Base-by-base conservation (phyloP, 2,329 filamentous ascomycete genomes). In the Fusarium cyanostomum region DNA sequence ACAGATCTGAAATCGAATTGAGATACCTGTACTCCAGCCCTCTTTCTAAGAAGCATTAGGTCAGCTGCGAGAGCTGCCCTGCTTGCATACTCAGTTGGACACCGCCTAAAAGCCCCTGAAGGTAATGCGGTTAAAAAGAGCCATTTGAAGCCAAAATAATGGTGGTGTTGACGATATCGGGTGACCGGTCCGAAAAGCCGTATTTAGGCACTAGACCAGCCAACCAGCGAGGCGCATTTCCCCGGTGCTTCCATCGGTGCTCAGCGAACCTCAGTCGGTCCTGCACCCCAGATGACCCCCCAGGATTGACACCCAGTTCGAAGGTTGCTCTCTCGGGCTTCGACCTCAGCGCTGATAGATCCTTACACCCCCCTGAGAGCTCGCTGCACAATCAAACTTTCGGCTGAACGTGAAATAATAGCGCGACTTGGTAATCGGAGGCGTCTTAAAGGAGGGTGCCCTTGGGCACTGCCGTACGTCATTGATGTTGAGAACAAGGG, bases 141-240 rank as follows among this genome's bases (percentile, higher is more conserved):
- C 34, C 33, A 27, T 35, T 50, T 46, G 43, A 53, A 42, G 27
- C 44, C 38, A 41, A 33, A 27, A 38, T 39, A 26, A 66, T 56
- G 27, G 51, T 26, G 42, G 48, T 51, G 52, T 56, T 59, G 55
- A 45, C 24, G 35, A 27, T 8, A 35, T 34, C 59, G 68, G 68
- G 24, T 51, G 38, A 12, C 41, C 62, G 68, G 68, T 39, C 68
- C 68, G 66, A 50, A 59, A 33, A 53, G 49, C 65, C 68, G 59
- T 50, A 35, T 27, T 26, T 24, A 38, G 43, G 56, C 30, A 60
- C 49, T 46, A 52, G 44, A 13, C 37, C 45, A 31, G 27, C 61
- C 62, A 65, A 60, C 66, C 66, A 70, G 50, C 56, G 33, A 66
- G 28, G 28, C 8, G 33, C 21, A 34, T 59, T 34, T 24, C 37